A percentile compares a stretch with the other conserved stretches of the same genome.
Conservation (phyloP, 2,329 filamentous ascomycete species). For the Exophiala sp. region DNA sequence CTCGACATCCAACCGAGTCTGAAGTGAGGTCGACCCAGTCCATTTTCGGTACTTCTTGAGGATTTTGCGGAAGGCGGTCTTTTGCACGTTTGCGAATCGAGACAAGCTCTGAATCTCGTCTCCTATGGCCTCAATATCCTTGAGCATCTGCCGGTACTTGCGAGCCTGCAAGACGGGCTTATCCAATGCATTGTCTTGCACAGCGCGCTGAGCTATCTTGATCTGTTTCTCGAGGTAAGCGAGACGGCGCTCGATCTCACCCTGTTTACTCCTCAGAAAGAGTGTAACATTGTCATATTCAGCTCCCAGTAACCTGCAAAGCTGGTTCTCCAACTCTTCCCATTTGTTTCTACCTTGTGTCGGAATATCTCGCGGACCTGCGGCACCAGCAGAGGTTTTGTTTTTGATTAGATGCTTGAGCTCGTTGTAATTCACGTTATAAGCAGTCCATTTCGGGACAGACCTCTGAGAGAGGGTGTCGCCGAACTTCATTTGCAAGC, state of each 20-base stretch:
- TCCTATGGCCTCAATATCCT: constrained; percentile 53
- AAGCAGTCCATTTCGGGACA: constrained; percentile 76
- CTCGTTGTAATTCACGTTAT: constrained; percentile 86
- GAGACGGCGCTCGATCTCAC: constrained; percentile 69
- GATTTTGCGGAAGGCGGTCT: constrained; percentile 75
- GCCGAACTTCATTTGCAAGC: constrained; percentile 68
- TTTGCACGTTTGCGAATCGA: constrained; percentile 70
- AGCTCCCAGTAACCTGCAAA: constrained; percentile 66
- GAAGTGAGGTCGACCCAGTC: constrained; percentile 68
- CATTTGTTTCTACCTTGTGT: constrained; percentile 60
- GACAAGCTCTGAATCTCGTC: constrained; percentile 68
- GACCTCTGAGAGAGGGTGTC: constrained; percentile 70
- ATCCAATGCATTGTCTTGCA: constrained; percentile 12
- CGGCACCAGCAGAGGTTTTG: constrained; percentile 67
- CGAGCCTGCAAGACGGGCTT: constrained; percentile 27
- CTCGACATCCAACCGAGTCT: constrained; percentile 63
- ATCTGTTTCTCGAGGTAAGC: constrained; percentile 41
- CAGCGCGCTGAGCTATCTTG: constrained; percentile 28
- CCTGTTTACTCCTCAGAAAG: constrained; percentile 75
- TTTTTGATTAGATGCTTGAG: constrained; percentile 81
- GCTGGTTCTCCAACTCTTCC: constrained; percentile 64
- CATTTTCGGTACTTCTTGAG: constrained; percentile 87
- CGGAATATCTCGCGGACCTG: constrained; percentile 68
- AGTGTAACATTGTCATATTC: constrained; percentile 76
- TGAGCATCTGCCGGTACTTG: constrained; percentile 49